These are phyloP conservation scores for Ramicandelaber brevisporus DNA, from an alignment of 192 early-diverging fungal species.

Conservation along the genomic window DNA sequence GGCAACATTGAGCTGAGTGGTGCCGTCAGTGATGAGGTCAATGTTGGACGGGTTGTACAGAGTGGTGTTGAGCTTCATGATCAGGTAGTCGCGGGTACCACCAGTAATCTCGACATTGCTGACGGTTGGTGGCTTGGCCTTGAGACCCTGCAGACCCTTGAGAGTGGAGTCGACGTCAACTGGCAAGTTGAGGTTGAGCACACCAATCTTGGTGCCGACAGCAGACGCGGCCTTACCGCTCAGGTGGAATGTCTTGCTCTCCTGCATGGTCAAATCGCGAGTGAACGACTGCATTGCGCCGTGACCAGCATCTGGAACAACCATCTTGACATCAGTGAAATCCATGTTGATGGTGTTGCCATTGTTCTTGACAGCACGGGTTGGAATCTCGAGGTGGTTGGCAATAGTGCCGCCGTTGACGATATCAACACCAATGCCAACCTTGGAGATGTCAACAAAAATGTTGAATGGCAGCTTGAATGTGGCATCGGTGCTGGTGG, in stretches of 20 bases:
- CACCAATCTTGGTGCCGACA: conserved; percentile 24
- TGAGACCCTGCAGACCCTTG: conserved; percentile 23
- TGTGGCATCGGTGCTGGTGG: conserved; percentile 14
- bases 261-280: conserved; percentile 16
- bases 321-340: conserved; percentile 3
- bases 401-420: conserved; percentile 6
- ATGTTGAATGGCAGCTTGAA: conserved; percentile 36
- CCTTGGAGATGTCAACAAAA: conserved; percentile 13
- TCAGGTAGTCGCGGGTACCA: conserved; percentile 13
- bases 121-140: conserved; percentile 18
- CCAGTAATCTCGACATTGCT: conserved; percentile 24
- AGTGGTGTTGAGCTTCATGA: conserved; percentile 12
- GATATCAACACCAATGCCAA: conserved; percentile 6
- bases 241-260: conserved; percentile 12
- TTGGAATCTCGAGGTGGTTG: conserved; percentile 3
- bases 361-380: neutral
- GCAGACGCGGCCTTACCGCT: conserved; percentile 19
- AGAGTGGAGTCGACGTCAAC: conserved; percentile 18
- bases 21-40: conserved; percentile 17
- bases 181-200: conserved; percentile 21
- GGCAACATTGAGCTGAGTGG: conserved; percentile 13
- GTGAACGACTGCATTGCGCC: conserved; percentile 21
- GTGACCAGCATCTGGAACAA: conserved; percentile 15
- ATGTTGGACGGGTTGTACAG: conserved; percentile 18
- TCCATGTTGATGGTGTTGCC: neutral